These are phyloP conservation scores for Euryodendron excelsum DNA, from an alignment of 148 eudicot species.

Conservation along the genomic window DNA sequence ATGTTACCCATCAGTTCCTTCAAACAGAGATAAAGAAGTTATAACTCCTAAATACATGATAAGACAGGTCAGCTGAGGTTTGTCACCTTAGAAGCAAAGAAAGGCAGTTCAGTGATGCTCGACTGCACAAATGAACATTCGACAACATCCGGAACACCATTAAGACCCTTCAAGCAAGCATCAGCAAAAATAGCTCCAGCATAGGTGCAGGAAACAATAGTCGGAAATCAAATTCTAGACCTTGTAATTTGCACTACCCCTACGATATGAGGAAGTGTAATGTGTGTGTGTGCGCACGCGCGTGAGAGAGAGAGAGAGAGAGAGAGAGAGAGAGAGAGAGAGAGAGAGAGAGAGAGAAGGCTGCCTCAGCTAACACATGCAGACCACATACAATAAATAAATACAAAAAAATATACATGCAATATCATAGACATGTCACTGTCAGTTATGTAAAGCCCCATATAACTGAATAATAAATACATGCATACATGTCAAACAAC, in stretches of 20 bases:
- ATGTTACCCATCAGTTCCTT: not conserved
- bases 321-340: too few relatives aligned
- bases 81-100: slow-evolving; percentile 93
- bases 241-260: not conserved
- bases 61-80: not conserved
- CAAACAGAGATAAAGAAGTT: not conserved
- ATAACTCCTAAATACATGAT: not conserved
- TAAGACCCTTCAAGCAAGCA: slow-evolving; percentile 98
- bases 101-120: slow-evolving; percentile 66
- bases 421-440: too few relatives aligned
- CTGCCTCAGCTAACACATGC: not conserved
- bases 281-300: not conserved
- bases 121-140: slow-evolving; percentile 94
- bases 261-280: not conserved
- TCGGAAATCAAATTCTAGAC: slow-evolving; percentile 6
- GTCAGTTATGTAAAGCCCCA: too few relatives aligned
- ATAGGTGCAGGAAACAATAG: slow-evolving; percentile 48
- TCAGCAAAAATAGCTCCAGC: slow-evolving; percentile 97
- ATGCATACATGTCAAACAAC: not conserved
- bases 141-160: slow-evolving; percentile 93
- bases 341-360: too few relatives aligned
- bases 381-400: not conserved
- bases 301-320: not conserved
- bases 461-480: too few relatives aligned
- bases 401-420: not conserved